Evolutionary conservation across 495 filamentous ascomycete genomes (phyloP), one percentile per base, ranked within the genome.

Genomic region (Filosporella fistucella): DNA sequence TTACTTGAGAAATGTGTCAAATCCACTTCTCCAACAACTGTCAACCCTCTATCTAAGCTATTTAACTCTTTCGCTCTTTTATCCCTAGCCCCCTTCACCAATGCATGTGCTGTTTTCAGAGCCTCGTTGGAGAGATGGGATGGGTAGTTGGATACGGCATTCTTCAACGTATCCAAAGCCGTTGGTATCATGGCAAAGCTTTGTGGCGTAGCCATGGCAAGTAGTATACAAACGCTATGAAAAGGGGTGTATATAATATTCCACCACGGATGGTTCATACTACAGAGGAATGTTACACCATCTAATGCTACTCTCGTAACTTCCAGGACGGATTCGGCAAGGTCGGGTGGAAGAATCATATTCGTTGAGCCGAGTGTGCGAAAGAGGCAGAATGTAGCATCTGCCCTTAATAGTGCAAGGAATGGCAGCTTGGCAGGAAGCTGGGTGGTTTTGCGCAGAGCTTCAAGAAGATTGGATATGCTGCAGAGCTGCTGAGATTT

Each of bases 201-300:
- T 8, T 68, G 58, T 0, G 63, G 52, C 0, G 63, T 72, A 40
- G 74, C 72, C 47, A 80, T 66, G 11, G 68, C 68, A 7, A 80
- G 63, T 12, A 77, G 64, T 3, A 75, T 53, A 44, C 72, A 73
- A 25, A 73, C 63, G 33, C 68, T 68, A 23, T 80, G 75, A 40
- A 80, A 78, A 1, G 75, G 69, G 1, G 74, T 68, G 34, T 75
- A 69, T 12, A 71, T 67, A 4, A 74, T 58, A 28, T 77, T 70
- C 44, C 75, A 73, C 76, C 76, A 80, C 0, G 73, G 72, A n/a
- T 55, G 61, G 23, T 59, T 57, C 17, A 53, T 46, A 1, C 38
- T 44, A 1, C 57, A 52, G 63, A 77, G 66, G 3, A 46, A 49
- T 1, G 57, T 61, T 9, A 68, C 69, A 11, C 62, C 63, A 3